phyloP scores from a whole-genome alignment of 148 eudicot species.

The Heliosperma pusillum region DNA sequence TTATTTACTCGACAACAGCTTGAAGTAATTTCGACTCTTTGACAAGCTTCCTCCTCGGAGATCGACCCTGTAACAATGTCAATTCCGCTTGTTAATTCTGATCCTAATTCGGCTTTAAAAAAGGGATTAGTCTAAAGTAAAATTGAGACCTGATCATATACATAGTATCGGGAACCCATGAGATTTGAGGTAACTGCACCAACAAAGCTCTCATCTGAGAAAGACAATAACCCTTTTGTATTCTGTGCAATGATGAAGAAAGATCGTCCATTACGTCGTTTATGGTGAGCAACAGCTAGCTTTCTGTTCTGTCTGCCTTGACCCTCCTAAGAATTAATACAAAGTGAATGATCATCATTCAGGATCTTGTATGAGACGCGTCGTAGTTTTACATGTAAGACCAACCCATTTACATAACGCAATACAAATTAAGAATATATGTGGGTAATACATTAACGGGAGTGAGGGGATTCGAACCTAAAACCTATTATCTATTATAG shows the following conservation, averaged over 20 bases:
- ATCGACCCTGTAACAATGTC: conserved; percentile 41
- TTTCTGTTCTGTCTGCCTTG: conserved; percentile 83
- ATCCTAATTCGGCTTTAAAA: neutral
- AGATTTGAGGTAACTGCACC: conserved; percentile 74
- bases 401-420: too few relatives aligned
- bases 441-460: too few relatives aligned
- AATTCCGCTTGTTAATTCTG: neutral
- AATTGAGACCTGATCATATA: conserved; percentile 66
- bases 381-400: too few relatives aligned
- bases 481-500: too few relatives aligned
- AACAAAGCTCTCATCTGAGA: conserved; percentile 59
- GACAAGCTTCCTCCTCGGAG: conserved; percentile 16
- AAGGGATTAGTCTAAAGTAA: neutral
- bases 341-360: too few relatives aligned
- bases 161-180: conserved; percentile 73
- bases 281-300: conserved; percentile 82
- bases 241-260: conserved; percentile 64
- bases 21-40: conserved; percentile 51
- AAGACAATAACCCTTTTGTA: conserved; percentile 46
- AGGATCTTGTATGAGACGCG: too few relatives aligned
- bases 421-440: too few relatives aligned
- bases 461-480: too few relatives aligned
- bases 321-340: conserved; percentile 55
- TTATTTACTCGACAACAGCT: conserved; percentile 66
- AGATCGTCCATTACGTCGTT: conserved; percentile 66